These are phyloP conservation scores for Allium cepa DNA, from an alignment of 106 monocot genomes.

Conservation along the genomic window DNA sequence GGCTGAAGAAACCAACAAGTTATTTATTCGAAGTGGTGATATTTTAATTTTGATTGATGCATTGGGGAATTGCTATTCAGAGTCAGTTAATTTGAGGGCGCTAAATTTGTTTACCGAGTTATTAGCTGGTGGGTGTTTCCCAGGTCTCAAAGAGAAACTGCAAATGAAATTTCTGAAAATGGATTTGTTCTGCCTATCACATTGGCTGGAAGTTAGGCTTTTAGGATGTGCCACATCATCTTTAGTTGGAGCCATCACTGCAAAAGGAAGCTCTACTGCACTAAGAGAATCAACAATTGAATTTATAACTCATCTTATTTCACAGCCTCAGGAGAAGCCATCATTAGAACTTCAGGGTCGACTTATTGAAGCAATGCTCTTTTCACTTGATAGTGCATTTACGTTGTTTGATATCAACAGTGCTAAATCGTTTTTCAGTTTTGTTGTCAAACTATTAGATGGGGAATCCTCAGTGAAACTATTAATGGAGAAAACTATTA, in stretches of 20 bases:
- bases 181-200: conserved; percentile 57
- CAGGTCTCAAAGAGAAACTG: conserved; percentile 47
- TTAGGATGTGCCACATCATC: conserved; percentile 37
- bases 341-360: conserved; percentile 44
- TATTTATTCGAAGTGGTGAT: conserved; percentile 41
- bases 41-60: conserved; percentile 57
- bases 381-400: conserved; percentile 79
- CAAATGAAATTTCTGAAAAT: conserved; percentile 64
- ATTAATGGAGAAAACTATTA: conserved; percentile 53
- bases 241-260: conserved; percentile 19
- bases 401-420: conserved; percentile 51
- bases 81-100: conserved; percentile 69
- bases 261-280: conserved; percentile 31
- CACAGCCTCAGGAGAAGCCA: conserved; percentile 25
- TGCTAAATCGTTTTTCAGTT: conserved; percentile 74
- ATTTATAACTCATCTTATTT: conserved; percentile 45
- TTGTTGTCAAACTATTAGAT: conserved; percentile 59
- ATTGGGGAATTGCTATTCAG: conserved; percentile 67
- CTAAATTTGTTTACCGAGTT: conserved; percentile 69
- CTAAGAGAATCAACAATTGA: conserved; percentile 69
- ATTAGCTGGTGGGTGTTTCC: conserved; percentile 32
- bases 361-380: conserved; percentile 66
- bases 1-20: conserved; percentile 22
- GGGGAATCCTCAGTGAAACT: conserved; percentile 49
- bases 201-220: conserved; percentile 71